Evolutionary conservation across 2,329 filamentous ascomycete genomes (phyloP).

Genomic region (Calonectria naviculata): DNA sequence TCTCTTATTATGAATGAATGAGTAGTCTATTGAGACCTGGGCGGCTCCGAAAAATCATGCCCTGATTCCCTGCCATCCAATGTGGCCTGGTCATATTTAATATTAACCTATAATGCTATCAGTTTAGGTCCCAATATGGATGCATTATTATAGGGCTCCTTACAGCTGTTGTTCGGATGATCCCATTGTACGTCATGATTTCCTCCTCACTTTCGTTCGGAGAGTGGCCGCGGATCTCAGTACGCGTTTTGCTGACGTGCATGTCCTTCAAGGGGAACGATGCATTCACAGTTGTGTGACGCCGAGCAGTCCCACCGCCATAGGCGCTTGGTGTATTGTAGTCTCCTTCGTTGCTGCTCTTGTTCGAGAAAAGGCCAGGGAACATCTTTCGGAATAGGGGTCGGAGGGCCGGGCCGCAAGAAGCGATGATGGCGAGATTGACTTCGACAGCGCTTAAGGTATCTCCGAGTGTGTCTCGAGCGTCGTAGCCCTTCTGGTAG

Average conservation of each 20-base stretch:
- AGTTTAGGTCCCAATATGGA: background rate
- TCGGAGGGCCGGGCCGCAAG: slow-evolving; percentile 43
- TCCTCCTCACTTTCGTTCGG: slow-evolving; percentile 36
- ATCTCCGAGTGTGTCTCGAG: slow-evolving; percentile 42
- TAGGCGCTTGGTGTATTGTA: slow-evolving; percentile 22
- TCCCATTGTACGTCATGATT: slow-evolving; percentile 39
- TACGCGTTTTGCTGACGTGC: slow-evolving; percentile 25
- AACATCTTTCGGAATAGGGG: slow-evolving; percentile 35
- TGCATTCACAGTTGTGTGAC: background rate
- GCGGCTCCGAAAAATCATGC: background rate
- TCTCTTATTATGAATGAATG: too few relatives aligned
- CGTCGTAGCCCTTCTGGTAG: slow-evolving; percentile 32
- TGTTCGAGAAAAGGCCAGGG: slow-evolving; percentile 34
- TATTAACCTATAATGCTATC: slow-evolving; percentile 13
- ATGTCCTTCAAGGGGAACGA: slow-evolving; percentile 32
- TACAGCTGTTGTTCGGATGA: slow-evolving; percentile 33
- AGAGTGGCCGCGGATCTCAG: slow-evolving; percentile 33
- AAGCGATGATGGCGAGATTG: slow-evolving; percentile 51
- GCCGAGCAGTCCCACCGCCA: slow-evolving; percentile 16
- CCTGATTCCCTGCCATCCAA: background rate
- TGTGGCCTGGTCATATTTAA: slow-evolving; percentile 26
- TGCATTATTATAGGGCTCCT: background rate
- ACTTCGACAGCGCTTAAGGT: slow-evolving; percentile 47
- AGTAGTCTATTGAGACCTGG: background rate
- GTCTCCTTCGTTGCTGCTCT: slow-evolving; percentile 23